A percentile compares a stretch with the other conserved stretches of the same genome.
Conservation (phyloP, 2,329 filamentous ascomycete species). For the Aspergillus sp. region DNA sequence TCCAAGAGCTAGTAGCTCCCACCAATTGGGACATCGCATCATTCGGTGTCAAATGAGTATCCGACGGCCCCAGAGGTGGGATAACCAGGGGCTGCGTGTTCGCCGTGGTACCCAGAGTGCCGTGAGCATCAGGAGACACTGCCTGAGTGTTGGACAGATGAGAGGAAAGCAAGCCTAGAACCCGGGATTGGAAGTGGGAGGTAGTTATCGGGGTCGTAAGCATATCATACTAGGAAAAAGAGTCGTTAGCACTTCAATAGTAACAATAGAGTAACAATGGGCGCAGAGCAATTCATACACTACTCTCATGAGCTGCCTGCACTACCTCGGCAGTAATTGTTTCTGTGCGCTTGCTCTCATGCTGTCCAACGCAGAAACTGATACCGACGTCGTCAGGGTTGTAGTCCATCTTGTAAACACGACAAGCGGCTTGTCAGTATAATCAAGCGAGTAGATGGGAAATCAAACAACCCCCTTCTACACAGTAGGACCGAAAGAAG, state of each 20-base stretch:
- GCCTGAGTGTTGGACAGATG: conserved; percentile 49
- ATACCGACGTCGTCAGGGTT: conserved; percentile 39
- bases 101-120: conserved; percentile 40
- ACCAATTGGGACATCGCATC: conserved; percentile 80
- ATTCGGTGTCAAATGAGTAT: conserved; percentile 69
- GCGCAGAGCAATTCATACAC: conserved; percentile 39
- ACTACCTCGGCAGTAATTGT: conserved; percentile 53
- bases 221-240: conserved; percentile 58
- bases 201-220: conserved; percentile 63
- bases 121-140: conserved; percentile 32
- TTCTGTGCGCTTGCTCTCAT: conserved; percentile 55
- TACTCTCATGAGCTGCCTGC: conserved; percentile 56
- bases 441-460: not conserved
- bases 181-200: conserved; percentile 58
- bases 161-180: conserved; percentile 53
- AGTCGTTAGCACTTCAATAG: conserved; percentile 7
- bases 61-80: conserved; percentile 41
- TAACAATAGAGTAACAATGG: not conserved
- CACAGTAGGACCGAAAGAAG: not conserved
- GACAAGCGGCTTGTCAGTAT: not conserved
- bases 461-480: not conserved
- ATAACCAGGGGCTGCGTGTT: conserved; percentile 42
- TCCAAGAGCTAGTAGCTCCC: conserved; percentile 84
- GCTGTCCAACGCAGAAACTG: conserved; percentile 61
- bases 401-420: conserved; percentile 28